These are phyloP conservation scores for Trypanosoma vivax DNA, from an alignment of 208 protist species.

Conservation along the genomic window DNA sequence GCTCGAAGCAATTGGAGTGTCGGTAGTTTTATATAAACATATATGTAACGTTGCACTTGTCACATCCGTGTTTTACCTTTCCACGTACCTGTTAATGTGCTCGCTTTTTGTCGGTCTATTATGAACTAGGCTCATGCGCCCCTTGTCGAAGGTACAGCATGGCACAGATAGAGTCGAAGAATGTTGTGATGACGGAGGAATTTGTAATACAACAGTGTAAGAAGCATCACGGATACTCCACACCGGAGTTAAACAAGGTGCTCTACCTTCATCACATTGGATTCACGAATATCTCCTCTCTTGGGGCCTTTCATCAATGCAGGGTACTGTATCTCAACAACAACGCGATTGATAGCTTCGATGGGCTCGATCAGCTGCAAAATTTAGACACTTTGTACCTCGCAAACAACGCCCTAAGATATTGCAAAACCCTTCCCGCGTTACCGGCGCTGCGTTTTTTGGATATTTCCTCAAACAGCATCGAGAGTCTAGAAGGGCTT, in stretches of 20 bases:
- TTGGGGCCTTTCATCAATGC: constrained; percentile 74
- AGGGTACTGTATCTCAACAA: constrained; percentile 88
- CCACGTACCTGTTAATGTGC: too few relatives aligned
- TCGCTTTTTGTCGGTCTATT: not conserved
- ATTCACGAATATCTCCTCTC: constrained; percentile 54
- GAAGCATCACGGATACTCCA: constrained; percentile 63
- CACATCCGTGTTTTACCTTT: too few relatives aligned
- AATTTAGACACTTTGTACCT: constrained; percentile 80
- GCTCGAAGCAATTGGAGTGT: too few relatives aligned
- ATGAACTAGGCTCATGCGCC: not conserved
- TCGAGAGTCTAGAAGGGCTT: constrained; percentile 39
- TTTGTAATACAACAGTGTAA: constrained; percentile 57
- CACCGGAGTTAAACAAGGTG: constrained; percentile 90
- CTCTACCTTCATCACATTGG: constrained; percentile 90
- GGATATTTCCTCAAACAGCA: constrained; percentile 82
- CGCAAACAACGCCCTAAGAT: constrained; percentile 72
- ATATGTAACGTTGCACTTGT: too few relatives aligned
- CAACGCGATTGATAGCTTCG: constrained; percentile 80
- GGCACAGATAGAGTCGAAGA: not conserved
- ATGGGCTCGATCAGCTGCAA: constrained; percentile 53
- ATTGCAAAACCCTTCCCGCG: constrained; percentile 52
- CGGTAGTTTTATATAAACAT: too few relatives aligned
- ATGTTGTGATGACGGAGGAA: constrained; percentile 43
- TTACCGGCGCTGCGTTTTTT: constrained; percentile 60
- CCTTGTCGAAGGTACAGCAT: not conserved